Conservation (phyloP, 352 stramenopile genomes). For the Aphanomyces stellatus region DNA sequence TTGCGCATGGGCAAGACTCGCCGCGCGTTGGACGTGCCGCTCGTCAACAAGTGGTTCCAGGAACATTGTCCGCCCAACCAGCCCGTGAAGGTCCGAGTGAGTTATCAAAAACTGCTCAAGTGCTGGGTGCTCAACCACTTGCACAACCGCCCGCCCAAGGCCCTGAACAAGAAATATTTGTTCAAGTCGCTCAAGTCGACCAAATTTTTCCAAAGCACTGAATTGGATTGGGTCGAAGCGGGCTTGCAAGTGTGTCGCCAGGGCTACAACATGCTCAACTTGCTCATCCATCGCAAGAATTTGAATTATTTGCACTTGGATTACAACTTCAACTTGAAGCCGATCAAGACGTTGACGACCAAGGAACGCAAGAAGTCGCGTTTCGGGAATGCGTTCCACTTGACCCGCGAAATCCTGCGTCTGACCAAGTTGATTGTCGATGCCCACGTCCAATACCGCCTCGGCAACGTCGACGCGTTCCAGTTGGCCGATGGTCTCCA, state of each 20-base stretch:
- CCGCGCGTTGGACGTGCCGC: constrained; percentile 95
- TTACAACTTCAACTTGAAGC: constrained; percentile 99
- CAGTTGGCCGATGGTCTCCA: constrained; percentile 99
- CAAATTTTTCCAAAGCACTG: constrained; percentile 99
- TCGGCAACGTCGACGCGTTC: constrained; percentile 99
- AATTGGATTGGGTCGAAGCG: constrained; percentile 99
- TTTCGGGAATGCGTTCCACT: constrained; percentile 94
- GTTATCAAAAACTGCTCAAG: constrained; percentile 99
- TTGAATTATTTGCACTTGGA: constrained; percentile 99
- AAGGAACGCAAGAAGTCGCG: constrained; percentile 99
- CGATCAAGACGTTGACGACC: constrained; percentile 99
- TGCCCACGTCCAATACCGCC: constrained; percentile 98
- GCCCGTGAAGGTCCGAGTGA: constrained; percentile 98
- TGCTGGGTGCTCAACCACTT: constrained; percentile 99
- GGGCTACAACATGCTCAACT: constrained; percentile 99
- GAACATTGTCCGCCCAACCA: constrained; percentile 98
- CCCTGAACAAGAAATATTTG: constrained; percentile 96
- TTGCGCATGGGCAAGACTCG: constrained; percentile 92
- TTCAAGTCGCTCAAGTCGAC: constrained; percentile 99
- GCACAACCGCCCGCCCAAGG: constrained; percentile 88
- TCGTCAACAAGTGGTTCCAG: constrained; percentile 99
- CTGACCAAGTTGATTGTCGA: constrained; percentile 99
- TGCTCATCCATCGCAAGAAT: constrained; percentile 99
- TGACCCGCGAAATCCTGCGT: constrained; percentile 97
- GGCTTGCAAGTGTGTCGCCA: constrained; percentile 97